Percentiles rank a stretch among this genome's conserved stretches.
Evolutionary conservation across 345 rosid genomes (phyloP).

Genomic region (Bruguiera gymnorhiza): DNA sequence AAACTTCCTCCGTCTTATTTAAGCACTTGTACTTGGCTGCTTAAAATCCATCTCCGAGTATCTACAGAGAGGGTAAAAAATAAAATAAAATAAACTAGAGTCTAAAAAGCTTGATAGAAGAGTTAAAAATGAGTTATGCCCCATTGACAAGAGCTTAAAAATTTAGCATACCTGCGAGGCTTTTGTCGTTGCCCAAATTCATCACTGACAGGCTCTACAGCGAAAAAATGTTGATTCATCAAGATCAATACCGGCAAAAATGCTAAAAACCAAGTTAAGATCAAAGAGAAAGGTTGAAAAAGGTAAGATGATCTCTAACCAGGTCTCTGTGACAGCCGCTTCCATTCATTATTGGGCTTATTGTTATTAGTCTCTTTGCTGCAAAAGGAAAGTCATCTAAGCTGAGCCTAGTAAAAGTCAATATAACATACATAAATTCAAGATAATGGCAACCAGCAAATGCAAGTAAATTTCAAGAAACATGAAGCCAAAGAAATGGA

Average conservation of each 20-base stretch:
- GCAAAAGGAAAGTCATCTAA: constrained; percentile 25
- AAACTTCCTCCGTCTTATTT: constrained; percentile 27
- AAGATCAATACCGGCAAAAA: background rate
- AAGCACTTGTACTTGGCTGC: constrained; percentile 47
- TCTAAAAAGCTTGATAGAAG: background rate
- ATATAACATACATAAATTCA: background rate
- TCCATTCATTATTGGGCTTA: constrained; percentile 47
- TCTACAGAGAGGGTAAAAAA: constrained; percentile 32
- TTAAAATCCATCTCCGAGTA: constrained; percentile 77
- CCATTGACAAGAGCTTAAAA: background rate
- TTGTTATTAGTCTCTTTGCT: constrained; percentile 51
- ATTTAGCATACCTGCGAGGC: constrained; percentile 52
- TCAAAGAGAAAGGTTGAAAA: background rate
- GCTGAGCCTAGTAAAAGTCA: background rate
- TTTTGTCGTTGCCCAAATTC: constrained; percentile 56
- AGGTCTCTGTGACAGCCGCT: constrained; percentile 49
- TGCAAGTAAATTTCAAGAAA: background rate
- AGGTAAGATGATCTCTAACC: constrained; percentile 38
- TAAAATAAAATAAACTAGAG: background rate
- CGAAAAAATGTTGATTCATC: constrained; percentile 9
- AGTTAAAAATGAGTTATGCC: background rate
- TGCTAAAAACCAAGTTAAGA: background rate
- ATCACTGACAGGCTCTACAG: constrained; percentile 49
- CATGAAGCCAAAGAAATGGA: too few species aligned
- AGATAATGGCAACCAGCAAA: background rate